Base-by-base conservation (phyloP, 352 stramenopile genomes). In the Phytophthora kernoviae region DNA sequence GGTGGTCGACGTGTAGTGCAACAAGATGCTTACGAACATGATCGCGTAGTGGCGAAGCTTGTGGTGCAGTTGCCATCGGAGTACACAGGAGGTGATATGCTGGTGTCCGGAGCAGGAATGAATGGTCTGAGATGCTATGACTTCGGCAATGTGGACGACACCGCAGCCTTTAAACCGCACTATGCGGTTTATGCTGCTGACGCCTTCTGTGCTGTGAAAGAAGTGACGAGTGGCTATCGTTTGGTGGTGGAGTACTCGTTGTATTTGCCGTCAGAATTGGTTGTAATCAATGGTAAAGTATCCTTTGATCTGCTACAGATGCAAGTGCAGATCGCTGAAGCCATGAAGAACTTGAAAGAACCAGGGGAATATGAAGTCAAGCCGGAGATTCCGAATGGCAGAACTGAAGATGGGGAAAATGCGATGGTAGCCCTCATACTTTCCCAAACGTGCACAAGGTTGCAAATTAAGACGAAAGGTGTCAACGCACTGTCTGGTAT, bases 1-100 rank as follows among this genome's bases (percentile, higher is more conserved):
- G 55, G 40, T 18, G 39, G 46, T 2, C 2, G 20, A 33, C 42
- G 45, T 18, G 1, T 20, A 18, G 18, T 42, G n/a, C 27, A 52
- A 21, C 55, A 58, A 52, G 46, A 58, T 46, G 27, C 34, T 5
- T 46, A 58, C 14, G 44, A 51, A n/a, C 50, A 52, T 12, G 55
- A 58, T 17, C 45, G 47, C 9, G 41, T 18, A 4, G 41, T 47
- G 12, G 41, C 41, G 9, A 47, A 47, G 32, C 17, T 58, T 17
- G 41, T 44, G 11, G 14, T 54, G n/a, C 33, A 43, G 21, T 22
- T 45, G 47, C 47, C 44, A 11, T 51, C 44, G 0, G 44, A 51
- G 12, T 51, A 26, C 27, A 39, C 22, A 14, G 44, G 44, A 15
- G 44, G 44, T 5, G 27, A 51, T 14, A n/a, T 51, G 6, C 6